These are phyloP conservation scores for Leccinum arenicola DNA, from an alignment of 768 basidiomycete genomes.

Conservation along the genomic window DNA sequence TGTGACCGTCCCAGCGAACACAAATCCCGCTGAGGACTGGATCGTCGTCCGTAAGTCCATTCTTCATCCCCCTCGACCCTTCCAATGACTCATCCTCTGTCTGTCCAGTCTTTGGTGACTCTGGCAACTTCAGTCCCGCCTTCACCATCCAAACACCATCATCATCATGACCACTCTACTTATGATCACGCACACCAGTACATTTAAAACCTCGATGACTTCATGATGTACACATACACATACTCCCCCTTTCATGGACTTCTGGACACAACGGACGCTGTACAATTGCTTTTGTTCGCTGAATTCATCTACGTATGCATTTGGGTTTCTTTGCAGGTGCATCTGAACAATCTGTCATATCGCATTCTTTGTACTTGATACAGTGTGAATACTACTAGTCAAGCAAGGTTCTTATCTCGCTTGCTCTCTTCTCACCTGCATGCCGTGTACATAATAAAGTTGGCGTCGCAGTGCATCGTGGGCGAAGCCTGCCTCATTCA, in stretches of 20 bases:
- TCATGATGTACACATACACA: constrained; percentile 11
- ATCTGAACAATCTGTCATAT: constrained; percentile 5
- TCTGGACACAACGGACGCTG: constrained; percentile 8
- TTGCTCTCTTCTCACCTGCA: not conserved
- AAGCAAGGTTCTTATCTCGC: not conserved
- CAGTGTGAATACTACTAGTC: not conserved
- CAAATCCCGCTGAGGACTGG: constrained; percentile 39
- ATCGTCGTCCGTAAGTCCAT: constrained; percentile 41
- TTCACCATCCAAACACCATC: constrained; percentile 39
- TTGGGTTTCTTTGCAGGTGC: not conserved
- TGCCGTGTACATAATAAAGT: not conserved
- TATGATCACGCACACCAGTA: constrained; percentile 2
- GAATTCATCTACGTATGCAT: constrained; percentile 3
- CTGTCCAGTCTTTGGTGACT: constrained; percentile 49
- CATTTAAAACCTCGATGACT: constrained; percentile 12
- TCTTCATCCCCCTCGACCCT: not conserved
- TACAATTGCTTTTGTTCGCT: constrained; percentile 5
- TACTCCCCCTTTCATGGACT: constrained; percentile 8
- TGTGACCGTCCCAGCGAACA: constrained; percentile 39
- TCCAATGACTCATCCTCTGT: not conserved
- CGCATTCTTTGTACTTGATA: constrained; percentile 8
- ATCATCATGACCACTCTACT: constrained; percentile 16
- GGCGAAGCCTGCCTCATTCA: not conserved
- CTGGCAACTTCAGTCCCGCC: constrained; percentile 44
- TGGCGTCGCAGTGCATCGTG: not conserved